A percentile compares a stretch with the other conserved stretches of the same genome.
phyloP scores from a whole-genome alignment of 2,329 filamentous ascomycete species.

The Ophiostoma triangulosporum region DNA sequence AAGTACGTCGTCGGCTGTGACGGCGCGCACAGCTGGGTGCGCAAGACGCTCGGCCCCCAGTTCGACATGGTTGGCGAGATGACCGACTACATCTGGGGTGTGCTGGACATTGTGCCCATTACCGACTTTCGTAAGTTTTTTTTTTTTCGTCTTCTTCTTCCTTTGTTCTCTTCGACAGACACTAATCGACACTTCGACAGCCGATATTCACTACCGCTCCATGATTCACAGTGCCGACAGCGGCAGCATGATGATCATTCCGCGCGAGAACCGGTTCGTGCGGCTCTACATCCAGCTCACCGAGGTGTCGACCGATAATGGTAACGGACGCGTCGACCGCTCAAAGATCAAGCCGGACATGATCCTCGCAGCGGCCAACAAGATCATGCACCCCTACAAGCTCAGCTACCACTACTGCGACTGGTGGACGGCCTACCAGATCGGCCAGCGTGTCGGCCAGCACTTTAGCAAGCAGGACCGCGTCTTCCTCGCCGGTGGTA shows the following conservation, averaged over 20 bases:
- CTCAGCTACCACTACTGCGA: slow-evolving; percentile 32
- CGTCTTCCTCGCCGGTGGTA: slow-evolving; percentile 58
- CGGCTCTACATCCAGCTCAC: slow-evolving; percentile 10
- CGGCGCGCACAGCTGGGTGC: slow-evolving; percentile 11
- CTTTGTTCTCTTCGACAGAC: too few relatives aligned
- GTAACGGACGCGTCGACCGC: slow-evolving; percentile 27
- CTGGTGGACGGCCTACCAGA: slow-evolving; percentile 56
- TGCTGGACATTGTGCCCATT: slow-evolving; percentile 19
- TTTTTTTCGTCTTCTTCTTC: too few relatives aligned
- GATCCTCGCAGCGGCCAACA: slow-evolving; percentile 43
- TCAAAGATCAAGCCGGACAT: slow-evolving; percentile 43
- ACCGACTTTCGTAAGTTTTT: slow-evolving; percentile 21
- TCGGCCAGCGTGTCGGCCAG: slow-evolving; percentile 49
- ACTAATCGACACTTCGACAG: too few relatives aligned
- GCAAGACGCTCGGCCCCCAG: slow-evolving; percentile 11
- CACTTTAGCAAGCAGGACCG: slow-evolving; percentile 41
- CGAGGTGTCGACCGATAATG: not conserved
- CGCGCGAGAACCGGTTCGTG: slow-evolving; percentile 40
- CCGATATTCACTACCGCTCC: slow-evolving; percentile 19
- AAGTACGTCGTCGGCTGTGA: slow-evolving; percentile 13
- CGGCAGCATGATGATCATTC: slow-evolving; percentile 20
- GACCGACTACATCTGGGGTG: slow-evolving; percentile 20
- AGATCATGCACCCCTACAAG: slow-evolving; percentile 47
- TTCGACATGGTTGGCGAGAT: slow-evolving; percentile 17
- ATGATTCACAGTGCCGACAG: slow-evolving; percentile 18